Evolutionary conservation across 768 basidiomycete genomes (phyloP).

Genomic region (Fomitopsis serialis): DNA sequence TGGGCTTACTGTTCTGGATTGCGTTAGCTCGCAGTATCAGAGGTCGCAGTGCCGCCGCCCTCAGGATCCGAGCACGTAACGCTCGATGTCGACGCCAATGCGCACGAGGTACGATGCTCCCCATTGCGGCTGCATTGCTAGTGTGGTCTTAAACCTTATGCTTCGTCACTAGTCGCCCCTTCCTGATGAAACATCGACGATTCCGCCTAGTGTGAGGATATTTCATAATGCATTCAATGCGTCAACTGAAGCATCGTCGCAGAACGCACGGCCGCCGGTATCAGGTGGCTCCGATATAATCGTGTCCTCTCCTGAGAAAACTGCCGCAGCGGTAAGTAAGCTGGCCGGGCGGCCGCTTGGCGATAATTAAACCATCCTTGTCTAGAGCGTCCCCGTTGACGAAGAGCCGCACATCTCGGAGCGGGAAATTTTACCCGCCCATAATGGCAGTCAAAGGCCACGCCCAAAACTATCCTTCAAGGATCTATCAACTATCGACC

Average conservation of each 20-base stretch:
- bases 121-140: no score
- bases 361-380: neutral
- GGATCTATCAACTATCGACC: conserved; percentile 13
- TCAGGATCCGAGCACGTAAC: conserved; percentile 14
- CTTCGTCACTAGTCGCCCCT: no score
- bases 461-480: conserved; percentile 8
- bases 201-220: no score
- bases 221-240: no score
- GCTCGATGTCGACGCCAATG: conserved; percentile 2
- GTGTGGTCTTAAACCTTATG: no score
- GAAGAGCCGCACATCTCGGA: neutral
- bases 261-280: neutral
- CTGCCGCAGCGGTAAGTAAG: neutral
- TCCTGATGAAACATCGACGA: no score
- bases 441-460: neutral
- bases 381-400: neutral
- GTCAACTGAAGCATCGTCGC: no score
- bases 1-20: neutral
- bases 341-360: neutral
- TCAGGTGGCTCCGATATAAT: neutral
- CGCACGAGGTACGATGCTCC: neutral
- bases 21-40: conserved; percentile 4
- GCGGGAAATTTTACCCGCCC: neutral
- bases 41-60: conserved; percentile 17
- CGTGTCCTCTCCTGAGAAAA: neutral